Conservation (phyloP, 2,329 filamentous ascomycete species). For the Chaetomiaceae sp. region DNA sequence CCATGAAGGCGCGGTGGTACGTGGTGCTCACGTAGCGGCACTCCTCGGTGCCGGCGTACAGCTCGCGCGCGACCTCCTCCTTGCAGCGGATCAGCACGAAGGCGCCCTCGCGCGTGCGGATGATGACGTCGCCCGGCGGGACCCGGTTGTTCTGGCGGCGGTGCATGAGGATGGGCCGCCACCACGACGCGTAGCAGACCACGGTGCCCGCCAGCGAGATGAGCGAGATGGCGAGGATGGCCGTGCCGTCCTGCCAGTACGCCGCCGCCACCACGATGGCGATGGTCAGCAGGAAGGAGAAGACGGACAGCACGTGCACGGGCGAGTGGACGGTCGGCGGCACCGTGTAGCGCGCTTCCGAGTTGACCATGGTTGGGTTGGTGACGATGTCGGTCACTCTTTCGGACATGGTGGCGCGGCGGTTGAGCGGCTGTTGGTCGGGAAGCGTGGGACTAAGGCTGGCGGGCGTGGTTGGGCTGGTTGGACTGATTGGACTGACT, state of each 20-base stretch:
- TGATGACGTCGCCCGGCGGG: slow-evolving; percentile 56
- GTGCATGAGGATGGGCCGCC: slow-evolving; percentile 52
- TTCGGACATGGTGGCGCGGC: slow-evolving; percentile 38
- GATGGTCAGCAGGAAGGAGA: slow-evolving; percentile 47
- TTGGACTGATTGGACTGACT: no score
- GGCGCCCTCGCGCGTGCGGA: slow-evolving; percentile 56
- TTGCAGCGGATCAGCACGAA: slow-evolving; percentile 55
- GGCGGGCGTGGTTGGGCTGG: no score
- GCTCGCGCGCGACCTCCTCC: slow-evolving; percentile 58
- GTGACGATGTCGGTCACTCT: slow-evolving; percentile 42
- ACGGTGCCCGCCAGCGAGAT: slow-evolving; percentile 52
- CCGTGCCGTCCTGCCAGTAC: slow-evolving; percentile 45
- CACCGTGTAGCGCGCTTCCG: slow-evolving; percentile 41
- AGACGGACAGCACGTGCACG: slow-evolving; percentile 48
- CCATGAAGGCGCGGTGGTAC: slow-evolving; percentile 52
- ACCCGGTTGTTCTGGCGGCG: slow-evolving; percentile 46
- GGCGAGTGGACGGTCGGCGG: slow-evolving; percentile 48
- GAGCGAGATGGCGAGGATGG: slow-evolving; percentile 46
- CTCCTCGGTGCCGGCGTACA: slow-evolving; percentile 58
- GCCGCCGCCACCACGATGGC: slow-evolving; percentile 43
- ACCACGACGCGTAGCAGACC: slow-evolving; percentile 54
- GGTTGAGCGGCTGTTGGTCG: slow-evolving; percentile 15
- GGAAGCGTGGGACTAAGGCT: no score
- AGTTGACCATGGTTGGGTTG: slow-evolving; percentile 39
- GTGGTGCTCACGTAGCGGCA: slow-evolving; percentile 48